phyloP scores from a whole-genome alignment of 257 asterid genomes.

The Penstemon eatonii region DNA sequence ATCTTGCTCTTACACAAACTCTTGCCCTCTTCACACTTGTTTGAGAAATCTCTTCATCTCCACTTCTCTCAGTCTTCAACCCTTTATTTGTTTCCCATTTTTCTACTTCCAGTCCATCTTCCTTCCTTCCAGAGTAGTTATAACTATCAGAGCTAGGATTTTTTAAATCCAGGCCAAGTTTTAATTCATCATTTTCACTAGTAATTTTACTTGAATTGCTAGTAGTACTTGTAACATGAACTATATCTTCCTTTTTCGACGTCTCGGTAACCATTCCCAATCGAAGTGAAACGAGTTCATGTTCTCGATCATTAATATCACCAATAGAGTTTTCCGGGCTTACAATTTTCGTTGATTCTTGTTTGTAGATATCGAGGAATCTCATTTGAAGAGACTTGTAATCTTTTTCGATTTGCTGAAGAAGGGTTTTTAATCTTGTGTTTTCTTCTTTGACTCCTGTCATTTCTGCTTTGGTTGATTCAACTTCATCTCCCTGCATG shows the following conservation, averaged over 20 bases:
- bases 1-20: constrained; percentile 82
- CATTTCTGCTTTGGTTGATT: constrained; percentile 50
- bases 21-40: constrained; percentile 68
- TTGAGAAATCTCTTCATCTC: constrained; percentile 60
- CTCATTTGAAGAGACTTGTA: constrained; percentile 59
- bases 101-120: constrained; percentile 32
- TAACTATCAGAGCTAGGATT: constrained; percentile 30
- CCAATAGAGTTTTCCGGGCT: constrained; percentile 2
- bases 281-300: constrained; percentile 68
- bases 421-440: constrained; percentile 49
- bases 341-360: constrained; percentile 28
- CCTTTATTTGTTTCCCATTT: constrained; percentile 36
- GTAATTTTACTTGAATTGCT: constrained; percentile 12
- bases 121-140: constrained; percentile 24
- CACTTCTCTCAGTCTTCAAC: constrained; percentile 39
- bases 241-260: constrained; percentile 29
- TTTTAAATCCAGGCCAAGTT: constrained; percentile 38
- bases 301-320: constrained; percentile 37
- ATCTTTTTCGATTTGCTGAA: constrained; percentile 57
- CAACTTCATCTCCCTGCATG: constrained; percentile 56
- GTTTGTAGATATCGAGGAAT: constrained; percentile 30
- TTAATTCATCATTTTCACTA: constrained; percentile 29
- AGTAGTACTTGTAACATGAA: constrained; percentile 2
- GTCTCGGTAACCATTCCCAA: constrained; percentile 52
- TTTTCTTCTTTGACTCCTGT: constrained; percentile 65